Conservation (phyloP, 2,329 filamentous ascomycete genomes). For the Alternaria gansuensis region DNA sequence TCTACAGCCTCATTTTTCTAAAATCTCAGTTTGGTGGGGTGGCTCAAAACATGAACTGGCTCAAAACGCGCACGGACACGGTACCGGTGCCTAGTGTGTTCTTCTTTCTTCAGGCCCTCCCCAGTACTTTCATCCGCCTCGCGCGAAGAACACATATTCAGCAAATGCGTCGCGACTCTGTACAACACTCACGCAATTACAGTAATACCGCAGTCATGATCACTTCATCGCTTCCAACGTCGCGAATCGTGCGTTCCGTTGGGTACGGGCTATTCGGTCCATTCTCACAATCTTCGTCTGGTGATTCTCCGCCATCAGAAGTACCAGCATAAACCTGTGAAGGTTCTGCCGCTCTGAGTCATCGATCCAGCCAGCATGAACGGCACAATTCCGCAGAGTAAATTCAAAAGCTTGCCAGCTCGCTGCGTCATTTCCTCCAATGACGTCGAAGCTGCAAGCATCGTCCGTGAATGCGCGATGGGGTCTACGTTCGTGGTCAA, state of each 20-base stretch:
- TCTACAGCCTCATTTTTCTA: no score
- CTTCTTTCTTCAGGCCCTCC: background rate
- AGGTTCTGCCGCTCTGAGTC: slow-evolving; percentile 22
- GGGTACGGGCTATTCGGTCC: background rate
- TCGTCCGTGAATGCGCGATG: slow-evolving; percentile 2
- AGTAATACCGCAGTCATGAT: background rate
- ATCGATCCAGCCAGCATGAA: background rate
- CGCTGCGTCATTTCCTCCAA: background rate
- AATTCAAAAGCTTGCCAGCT: background rate
- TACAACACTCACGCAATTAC: background rate
- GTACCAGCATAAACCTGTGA: background rate
- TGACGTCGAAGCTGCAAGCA: background rate
- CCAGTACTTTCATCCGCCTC: background rate
- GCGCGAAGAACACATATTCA: background rate
- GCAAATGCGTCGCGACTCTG: background rate
- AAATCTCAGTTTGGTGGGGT: no score
- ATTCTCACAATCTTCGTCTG: background rate
- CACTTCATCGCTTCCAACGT: background rate
- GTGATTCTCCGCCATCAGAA: background rate
- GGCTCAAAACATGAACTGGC: background rate
- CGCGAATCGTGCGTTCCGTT: background rate
- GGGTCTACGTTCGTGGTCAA: background rate
- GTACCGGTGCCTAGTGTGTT: no score
- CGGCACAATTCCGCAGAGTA: background rate
- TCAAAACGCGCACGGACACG: no score